phyloP scores from a whole-genome alignment of 2,329 filamentous ascomycete genomes.

The Trichoderma endophyticum region DNA sequence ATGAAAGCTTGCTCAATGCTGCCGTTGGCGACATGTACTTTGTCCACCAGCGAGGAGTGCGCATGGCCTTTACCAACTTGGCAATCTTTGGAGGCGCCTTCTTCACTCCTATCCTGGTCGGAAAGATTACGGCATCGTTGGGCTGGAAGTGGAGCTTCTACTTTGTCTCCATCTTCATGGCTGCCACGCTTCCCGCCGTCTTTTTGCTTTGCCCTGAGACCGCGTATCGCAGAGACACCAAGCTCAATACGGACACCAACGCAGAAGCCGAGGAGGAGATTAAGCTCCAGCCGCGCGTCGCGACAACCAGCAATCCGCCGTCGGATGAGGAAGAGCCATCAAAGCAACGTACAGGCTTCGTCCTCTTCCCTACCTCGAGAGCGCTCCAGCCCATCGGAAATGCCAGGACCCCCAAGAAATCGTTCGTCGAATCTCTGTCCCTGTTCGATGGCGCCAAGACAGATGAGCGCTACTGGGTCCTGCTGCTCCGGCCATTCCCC shows the following conservation, averaged over 20 bases:
- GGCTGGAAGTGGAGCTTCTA: conserved; percentile 90
- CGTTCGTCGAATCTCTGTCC: conserved; percentile 58
- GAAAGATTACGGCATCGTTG: conserved; percentile 73
- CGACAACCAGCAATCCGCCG: background rate
- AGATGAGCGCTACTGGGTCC: conserved; percentile 66
- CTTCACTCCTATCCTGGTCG: conserved; percentile 82
- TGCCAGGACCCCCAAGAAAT: conserved; percentile 47
- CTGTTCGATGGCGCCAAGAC: conserved; percentile 82
- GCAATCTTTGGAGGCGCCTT: conserved; percentile 56
- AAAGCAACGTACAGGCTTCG: conserved; percentile 26
- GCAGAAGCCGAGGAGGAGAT: conserved; percentile 28
- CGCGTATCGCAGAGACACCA: conserved; percentile 64
- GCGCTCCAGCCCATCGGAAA: conserved; percentile 36
- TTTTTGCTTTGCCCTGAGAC: conserved; percentile 84
- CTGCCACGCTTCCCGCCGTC: conserved; percentile 64
- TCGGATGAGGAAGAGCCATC: background rate
- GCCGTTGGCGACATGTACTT: conserved; percentile 87
- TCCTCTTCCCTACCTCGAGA: conserved; percentile 32
- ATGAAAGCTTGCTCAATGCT: conserved; percentile 85
- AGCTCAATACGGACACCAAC: conserved; percentile 67
- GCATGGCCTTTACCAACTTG: conserved; percentile 76
- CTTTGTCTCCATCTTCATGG: conserved; percentile 81
- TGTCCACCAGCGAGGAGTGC: conserved; percentile 76
- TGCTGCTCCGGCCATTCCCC: conserved; percentile 71
- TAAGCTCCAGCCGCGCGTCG: conserved; percentile 11